Evolutionary conservation across 1,284 basidiomycete species (phyloP).

Genomic region (Phellopilus nigrolimitatus): DNA sequence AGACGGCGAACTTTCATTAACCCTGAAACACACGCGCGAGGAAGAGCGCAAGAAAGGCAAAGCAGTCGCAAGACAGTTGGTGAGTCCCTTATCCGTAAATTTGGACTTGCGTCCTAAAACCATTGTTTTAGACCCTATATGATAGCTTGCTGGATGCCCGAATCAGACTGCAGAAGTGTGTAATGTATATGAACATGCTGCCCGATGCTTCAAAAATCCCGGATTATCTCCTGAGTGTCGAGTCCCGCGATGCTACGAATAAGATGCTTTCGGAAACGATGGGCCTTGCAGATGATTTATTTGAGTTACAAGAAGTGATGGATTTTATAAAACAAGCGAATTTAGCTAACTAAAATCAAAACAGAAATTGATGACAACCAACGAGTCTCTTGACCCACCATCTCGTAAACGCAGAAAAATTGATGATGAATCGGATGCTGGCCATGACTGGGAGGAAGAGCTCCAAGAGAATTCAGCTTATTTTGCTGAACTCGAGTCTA

Average conservation of each 20-base stretch:
- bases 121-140: constrained; percentile 61
- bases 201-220: constrained; percentile 36
- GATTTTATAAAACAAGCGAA: background rate
- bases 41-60: constrained; percentile 73
- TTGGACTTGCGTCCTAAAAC: background rate
- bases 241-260: constrained; percentile 29
- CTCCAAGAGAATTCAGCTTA: constrained; percentile 43
- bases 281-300: constrained; percentile 60
- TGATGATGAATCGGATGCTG: constrained; percentile 26
- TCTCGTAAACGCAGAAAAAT: constrained; percentile 57
- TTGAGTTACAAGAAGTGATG: constrained; percentile 59
- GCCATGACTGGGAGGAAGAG: constrained; percentile 35
- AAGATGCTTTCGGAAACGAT: constrained; percentile 56
- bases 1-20: constrained; percentile 45
- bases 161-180: constrained; percentile 84
- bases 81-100: constrained; percentile 34
- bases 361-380: constrained; percentile 42
- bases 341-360: constrained; percentile 12
- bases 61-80: constrained; percentile 79
- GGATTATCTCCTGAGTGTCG: constrained; percentile 22
- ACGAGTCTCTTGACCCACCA: constrained; percentile 45
- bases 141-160: constrained; percentile 82
- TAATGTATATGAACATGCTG: constrained; percentile 58
- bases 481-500: constrained; percentile 48
- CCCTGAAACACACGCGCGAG: constrained; percentile 54